A percentile compares a stretch with the other conserved stretches of the same genome.
Conservation (phyloP, 352 stramenopile species). For the Hyaloperonospora brassicae region DNA sequence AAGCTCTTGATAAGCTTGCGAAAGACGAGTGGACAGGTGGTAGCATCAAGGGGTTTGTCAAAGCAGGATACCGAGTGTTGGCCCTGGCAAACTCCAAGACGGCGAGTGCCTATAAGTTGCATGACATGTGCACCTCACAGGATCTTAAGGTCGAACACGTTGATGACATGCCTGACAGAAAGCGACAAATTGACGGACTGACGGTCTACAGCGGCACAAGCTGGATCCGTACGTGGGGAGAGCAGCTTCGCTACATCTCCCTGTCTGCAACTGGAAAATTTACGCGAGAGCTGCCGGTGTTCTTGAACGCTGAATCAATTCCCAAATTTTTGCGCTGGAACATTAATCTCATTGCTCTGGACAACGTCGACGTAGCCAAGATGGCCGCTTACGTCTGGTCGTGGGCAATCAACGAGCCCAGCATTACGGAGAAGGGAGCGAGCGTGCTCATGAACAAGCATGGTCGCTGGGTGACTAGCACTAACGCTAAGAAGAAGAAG, state of each 20-base stretch:
- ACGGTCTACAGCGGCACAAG: slow-evolving; percentile 44
- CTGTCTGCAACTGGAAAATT: slow-evolving; percentile 24
- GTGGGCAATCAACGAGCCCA: slow-evolving; percentile 46
- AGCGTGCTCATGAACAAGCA: slow-evolving; percentile 29
- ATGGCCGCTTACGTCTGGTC: slow-evolving; percentile 48
- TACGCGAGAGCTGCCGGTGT: slow-evolving; percentile 20
- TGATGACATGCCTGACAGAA: slow-evolving; percentile 28
- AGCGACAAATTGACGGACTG: slow-evolving; percentile 30
- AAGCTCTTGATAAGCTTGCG: slow-evolving; percentile 27
- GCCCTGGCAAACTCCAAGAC: slow-evolving; percentile 40
- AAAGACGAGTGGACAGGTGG: slow-evolving; percentile 27
- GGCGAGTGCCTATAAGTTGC: slow-evolving; percentile 16
- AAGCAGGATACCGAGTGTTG: slow-evolving; percentile 35
- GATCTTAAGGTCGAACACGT: slow-evolving; percentile 34
- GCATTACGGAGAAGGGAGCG: slow-evolving; percentile 14
- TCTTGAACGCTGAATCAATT: slow-evolving; percentile 34
- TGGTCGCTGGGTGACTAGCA: slow-evolving; percentile 26
- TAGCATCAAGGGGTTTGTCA: slow-evolving; percentile 37
- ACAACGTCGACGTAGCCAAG: slow-evolving; percentile 39
- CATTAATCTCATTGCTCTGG: slow-evolving; percentile 43
- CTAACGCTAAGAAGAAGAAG: no score
- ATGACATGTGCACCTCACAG: slow-evolving; percentile 28
- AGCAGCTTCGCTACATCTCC: slow-evolving; percentile 46
- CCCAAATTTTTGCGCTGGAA: slow-evolving; percentile 50
- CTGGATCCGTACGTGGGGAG: slow-evolving; percentile 41